A percentile compares a stretch with the other conserved stretches of the same genome.
Evolutionary conservation across 345 rosid species (phyloP).

Genomic region (Iberis pinnata): DNA sequence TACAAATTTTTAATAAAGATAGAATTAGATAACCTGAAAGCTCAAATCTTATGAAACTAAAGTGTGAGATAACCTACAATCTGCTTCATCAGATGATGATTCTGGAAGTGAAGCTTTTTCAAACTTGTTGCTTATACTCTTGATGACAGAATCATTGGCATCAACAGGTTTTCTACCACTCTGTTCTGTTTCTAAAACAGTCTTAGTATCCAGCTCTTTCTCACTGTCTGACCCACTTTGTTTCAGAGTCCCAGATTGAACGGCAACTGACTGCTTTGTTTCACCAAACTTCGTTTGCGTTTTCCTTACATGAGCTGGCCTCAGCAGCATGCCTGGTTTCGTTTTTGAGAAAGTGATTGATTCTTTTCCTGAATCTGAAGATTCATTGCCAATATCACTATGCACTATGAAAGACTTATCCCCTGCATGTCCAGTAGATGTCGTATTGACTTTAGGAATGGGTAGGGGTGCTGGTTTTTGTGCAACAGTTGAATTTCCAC

Average conservation of each 20-base stretch:
- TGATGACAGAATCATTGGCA: constrained; percentile 35
- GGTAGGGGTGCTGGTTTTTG: constrained; percentile 38
- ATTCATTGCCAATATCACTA: constrained; percentile 41
- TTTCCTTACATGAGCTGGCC: constrained; percentile 69
- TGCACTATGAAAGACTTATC: constrained; percentile 38
- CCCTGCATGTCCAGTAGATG: constrained; percentile 42
- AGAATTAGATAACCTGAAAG: constrained; percentile 13
- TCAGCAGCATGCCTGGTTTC: constrained; percentile 84
- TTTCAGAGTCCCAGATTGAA: constrained; percentile 36
- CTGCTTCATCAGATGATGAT: constrained; percentile 40
- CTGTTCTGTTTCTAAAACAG: constrained; percentile 28
- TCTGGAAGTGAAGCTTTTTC: constrained; percentile 40
- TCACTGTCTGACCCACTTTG: constrained; percentile 30
- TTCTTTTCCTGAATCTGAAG: constrained; percentile 45
- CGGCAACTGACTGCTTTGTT: constrained; percentile 38
- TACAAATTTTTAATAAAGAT: background rate
- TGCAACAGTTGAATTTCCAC: constrained; percentile 53
- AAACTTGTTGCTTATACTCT: constrained; percentile 41
- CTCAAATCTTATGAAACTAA: constrained; percentile 5
- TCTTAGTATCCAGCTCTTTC: constrained; percentile 28
- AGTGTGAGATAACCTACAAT: constrained; percentile 43
- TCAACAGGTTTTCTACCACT: constrained; percentile 36
- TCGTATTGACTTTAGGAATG: constrained; percentile 47
- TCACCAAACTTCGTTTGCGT: constrained; percentile 49
- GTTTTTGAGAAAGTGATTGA: constrained; percentile 79